Percentiles rank a stretch among this genome's conserved stretches.
Conservation (phyloP, 2,329 filamentous ascomycete genomes). For the Colletotrichum plurivorum region DNA sequence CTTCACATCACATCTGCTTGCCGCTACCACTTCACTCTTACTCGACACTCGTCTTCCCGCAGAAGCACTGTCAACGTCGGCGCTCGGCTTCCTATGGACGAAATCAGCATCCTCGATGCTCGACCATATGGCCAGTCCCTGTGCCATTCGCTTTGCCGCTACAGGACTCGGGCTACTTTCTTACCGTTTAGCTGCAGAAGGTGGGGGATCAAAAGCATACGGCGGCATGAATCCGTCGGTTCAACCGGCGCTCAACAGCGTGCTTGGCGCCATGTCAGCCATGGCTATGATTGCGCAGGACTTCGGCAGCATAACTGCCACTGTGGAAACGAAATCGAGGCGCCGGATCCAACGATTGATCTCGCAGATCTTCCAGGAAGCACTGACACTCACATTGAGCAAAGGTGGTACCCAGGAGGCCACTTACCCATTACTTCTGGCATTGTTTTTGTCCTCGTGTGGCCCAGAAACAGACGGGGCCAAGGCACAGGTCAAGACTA, state of each 20-base stretch:
- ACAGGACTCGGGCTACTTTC: slow-evolving; percentile 22
- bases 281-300: slow-evolving; percentile 42
- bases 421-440: slow-evolving; percentile 26
- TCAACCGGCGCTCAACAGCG: slow-evolving; percentile 44
- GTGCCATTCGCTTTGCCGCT: slow-evolving; percentile 24
- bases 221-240: not conserved
- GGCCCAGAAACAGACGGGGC: not conserved
- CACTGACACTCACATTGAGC: slow-evolving; percentile 10
- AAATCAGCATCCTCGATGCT: slow-evolving; percentile 19
- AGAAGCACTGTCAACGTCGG: slow-evolving; percentile 7
- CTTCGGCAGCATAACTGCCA: not conserved
- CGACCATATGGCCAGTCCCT: slow-evolving; percentile 12
- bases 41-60: not conserved
- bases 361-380: slow-evolving; percentile 29
- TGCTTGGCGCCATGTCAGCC: slow-evolving; percentile 49
- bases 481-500: not conserved
- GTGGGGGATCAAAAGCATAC: not conserved
- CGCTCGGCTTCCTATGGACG: slow-evolving; percentile 28
- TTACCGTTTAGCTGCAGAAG: not conserved
- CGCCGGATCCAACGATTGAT: slow-evolving; percentile 14
- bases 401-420: slow-evolving; percentile 11
- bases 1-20: slow-evolving; percentile 8
- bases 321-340: too few species aligned
- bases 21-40: slow-evolving; percentile 15
- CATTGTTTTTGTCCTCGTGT: slow-evolving; percentile 20